phyloP scores from a whole-genome alignment of 1,139 yeast genomes.

The Protomyces inouyei region DNA sequence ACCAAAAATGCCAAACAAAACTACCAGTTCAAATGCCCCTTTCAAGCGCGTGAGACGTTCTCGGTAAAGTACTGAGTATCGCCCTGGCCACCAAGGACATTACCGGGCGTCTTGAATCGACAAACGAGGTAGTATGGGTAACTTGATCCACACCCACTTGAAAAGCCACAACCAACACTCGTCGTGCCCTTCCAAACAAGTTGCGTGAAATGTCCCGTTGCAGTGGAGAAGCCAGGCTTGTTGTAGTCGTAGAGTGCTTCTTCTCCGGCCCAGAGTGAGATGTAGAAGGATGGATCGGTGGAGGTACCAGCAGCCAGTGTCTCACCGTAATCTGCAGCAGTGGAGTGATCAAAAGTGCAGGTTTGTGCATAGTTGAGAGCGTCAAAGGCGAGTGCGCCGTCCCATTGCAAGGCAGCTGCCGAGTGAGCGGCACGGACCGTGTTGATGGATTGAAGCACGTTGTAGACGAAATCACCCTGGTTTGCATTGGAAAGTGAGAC shows the following conservation, averaged over 20 bases:
- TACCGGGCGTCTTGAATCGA: slow-evolving; percentile 13
- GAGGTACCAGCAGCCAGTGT: slow-evolving; percentile 41
- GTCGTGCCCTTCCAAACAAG: slow-evolving; percentile 64
- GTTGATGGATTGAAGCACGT: slow-evolving; percentile 6
- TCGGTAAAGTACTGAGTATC: slow-evolving; percentile 12
- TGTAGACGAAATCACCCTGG: slow-evolving; percentile 11
- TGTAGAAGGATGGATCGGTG: slow-evolving; percentile 48
- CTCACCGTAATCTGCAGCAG: slow-evolving; percentile 11
- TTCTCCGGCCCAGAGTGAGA: slow-evolving; percentile 73
- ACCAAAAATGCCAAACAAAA: background rate
- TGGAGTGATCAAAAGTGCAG: slow-evolving; percentile 9
- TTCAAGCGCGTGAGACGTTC: slow-evolving; percentile 1
- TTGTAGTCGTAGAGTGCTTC: slow-evolving; percentile 51
- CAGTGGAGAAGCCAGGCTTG: slow-evolving; percentile 39
- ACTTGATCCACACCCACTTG: slow-evolving; percentile 17
- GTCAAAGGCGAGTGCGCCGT: slow-evolving; percentile 1
- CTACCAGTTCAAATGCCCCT: background rate
- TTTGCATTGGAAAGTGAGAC: background rate
- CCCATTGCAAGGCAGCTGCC: slow-evolving; percentile 15
- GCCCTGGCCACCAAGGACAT: slow-evolving; percentile 19
- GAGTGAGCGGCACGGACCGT: slow-evolving; percentile 12
- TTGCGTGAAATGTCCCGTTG: slow-evolving; percentile 64
- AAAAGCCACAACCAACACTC: slow-evolving; percentile 46
- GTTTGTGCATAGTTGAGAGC: slow-evolving; percentile 14
- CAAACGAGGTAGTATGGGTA: slow-evolving; percentile 23